These are phyloP conservation scores for Jatropha curcas DNA, from an alignment of 345 rosid genomes.

Conservation along the genomic window DNA sequence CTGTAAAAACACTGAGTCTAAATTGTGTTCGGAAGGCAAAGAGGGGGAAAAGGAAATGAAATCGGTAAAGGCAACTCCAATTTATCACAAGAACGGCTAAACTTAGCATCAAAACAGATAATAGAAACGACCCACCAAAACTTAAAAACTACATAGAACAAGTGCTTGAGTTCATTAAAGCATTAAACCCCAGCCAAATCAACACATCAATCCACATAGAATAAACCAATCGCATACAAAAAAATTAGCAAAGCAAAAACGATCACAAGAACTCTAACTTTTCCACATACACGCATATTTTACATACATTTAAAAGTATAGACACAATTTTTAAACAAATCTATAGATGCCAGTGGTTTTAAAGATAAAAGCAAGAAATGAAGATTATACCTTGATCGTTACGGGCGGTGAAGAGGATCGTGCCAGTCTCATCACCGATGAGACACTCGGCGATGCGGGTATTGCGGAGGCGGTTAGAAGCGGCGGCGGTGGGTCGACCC, in stretches of 20 bases:
- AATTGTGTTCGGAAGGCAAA: background rate
- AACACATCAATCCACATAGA: background rate
- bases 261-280: background rate
- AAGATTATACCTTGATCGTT: constrained; percentile 63
- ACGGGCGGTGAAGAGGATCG: constrained; percentile 81
- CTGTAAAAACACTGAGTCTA: background rate
- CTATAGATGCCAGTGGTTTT: too few species aligned
- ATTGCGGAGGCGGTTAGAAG: constrained; percentile 49
- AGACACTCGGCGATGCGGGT: constrained; percentile 71
- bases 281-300: background rate
- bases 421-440: constrained; percentile 71
- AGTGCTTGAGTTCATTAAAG: background rate
- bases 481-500: constrained; percentile 35
- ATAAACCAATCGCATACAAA: background rate
- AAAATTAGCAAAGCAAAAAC: background rate
- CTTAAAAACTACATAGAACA: background rate
- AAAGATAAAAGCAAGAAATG: background rate
- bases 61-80: background rate
- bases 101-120: background rate
- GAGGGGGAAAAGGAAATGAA: background rate
- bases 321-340: background rate
- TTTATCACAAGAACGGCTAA: background rate
- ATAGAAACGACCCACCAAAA: background rate
- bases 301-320: background rate
- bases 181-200: background rate